These are phyloP conservation scores for Croton laevigatus DNA, from an alignment of 441 rosid species.

Conservation along the genomic window DNA sequence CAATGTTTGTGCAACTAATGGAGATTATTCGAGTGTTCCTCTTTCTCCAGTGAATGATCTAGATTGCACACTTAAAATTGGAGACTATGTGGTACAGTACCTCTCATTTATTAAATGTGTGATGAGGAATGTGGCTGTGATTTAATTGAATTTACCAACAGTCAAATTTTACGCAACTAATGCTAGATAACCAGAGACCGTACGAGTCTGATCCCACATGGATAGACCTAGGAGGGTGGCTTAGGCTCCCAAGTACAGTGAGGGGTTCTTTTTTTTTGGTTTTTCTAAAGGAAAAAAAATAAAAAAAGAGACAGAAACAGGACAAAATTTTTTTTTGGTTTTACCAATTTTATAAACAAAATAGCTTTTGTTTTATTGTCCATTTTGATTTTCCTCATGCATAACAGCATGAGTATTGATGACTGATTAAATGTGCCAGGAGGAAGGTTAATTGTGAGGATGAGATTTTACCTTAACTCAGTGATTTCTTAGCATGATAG, in stretches of 20 bases:
- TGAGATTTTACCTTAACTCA: background rate
- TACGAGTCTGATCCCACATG: background rate
- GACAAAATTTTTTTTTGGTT: too few relatives aligned
- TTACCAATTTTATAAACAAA: background rate
- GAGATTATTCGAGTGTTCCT: constrained; percentile 34
- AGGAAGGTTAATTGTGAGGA: background rate
- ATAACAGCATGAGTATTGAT: background rate
- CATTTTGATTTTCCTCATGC: background rate
- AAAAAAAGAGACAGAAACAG: too few relatives aligned
- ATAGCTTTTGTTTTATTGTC: background rate
- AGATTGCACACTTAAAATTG: constrained; percentile 64
- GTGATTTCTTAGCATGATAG: background rate
- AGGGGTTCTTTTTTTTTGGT: background rate
- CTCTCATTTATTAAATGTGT: constrained; percentile 11
- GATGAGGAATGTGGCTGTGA: constrained; percentile 7
- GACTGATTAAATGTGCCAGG: background rate
- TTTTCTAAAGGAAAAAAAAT: background rate
- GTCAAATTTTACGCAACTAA: background rate
- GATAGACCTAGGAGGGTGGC: background rate
- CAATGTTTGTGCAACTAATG: constrained; percentile 31
- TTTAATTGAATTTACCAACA: constrained; percentile 6
- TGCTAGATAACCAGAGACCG: background rate
- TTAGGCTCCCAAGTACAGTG: background rate
- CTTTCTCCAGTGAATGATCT: constrained; percentile 43
- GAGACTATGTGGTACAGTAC: constrained; percentile 82